Conservation (phyloP, 2,329 filamentous ascomycete genomes). For the Periconia sp. region DNA sequence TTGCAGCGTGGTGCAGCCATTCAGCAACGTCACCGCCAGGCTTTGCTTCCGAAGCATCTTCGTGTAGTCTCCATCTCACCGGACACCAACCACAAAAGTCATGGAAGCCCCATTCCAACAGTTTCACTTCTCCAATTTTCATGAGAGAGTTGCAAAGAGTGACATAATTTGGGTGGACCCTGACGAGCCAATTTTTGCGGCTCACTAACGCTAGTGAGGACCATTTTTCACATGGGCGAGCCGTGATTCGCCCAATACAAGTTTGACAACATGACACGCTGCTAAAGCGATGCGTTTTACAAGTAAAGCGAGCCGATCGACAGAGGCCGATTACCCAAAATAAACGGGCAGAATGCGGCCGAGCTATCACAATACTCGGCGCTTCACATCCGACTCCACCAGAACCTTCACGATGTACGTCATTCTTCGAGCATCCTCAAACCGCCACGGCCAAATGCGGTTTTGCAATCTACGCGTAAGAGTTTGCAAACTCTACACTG, state of each 20-base stretch:
- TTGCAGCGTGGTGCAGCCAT: background rate
- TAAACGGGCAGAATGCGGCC: background rate
- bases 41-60: conserved; percentile 5
- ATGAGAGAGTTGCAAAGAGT: conserved; percentile 17
- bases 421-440: background rate
- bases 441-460: background rate
- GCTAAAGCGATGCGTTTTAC: background rate
- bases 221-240: background rate
- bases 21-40: background rate
- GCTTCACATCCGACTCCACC: background rate
- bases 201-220: background rate
- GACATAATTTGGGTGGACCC: conserved; percentile 32
- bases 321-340: background rate
- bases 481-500: background rate
- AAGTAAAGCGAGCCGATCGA: background rate
- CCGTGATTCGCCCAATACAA: background rate
- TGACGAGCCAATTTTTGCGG: conserved; percentile 1
- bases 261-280: background rate
- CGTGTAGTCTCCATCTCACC: conserved; percentile 9
- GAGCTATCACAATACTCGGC: background rate
- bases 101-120: conserved; percentile 31
- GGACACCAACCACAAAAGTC: conserved; percentile 12
- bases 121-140: conserved; percentile 25
- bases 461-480: background rate
- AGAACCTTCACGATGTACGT: background rate